These are phyloP conservation scores for Serendipita sp. DNA, from an alignment of 1,284 basidiomycete genomes.

Conservation along the genomic window DNA sequence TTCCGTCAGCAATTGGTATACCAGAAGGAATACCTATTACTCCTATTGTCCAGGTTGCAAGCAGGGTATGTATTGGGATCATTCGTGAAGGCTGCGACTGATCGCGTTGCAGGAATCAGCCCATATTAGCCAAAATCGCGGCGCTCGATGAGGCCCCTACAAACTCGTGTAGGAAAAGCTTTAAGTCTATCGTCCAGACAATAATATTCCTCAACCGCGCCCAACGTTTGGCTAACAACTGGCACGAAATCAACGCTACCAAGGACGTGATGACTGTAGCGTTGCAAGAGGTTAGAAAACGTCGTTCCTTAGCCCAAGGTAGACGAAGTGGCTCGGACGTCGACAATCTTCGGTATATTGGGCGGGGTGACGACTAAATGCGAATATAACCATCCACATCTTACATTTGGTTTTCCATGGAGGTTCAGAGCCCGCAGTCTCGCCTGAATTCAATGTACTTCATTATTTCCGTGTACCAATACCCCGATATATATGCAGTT, in stretches of 20 bases:
- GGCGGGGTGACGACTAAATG: too few species aligned
- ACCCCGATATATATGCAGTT: too few species aligned
- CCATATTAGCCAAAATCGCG: slow-evolving; percentile 64
- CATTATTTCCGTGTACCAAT: too few species aligned
- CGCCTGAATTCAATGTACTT: too few species aligned
- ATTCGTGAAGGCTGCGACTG: neutral
- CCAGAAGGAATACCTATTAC: slow-evolving; percentile 74
- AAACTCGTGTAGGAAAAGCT: slow-evolving; percentile 20
- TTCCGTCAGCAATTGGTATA: slow-evolving; percentile 69
- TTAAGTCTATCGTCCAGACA: slow-evolving; percentile 46
- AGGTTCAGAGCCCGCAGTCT: too few species aligned
- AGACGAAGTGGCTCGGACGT: slow-evolving; percentile 3
- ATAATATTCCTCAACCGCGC: slow-evolving; percentile 53
- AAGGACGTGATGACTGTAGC: slow-evolving; percentile 50
- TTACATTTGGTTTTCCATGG: too few species aligned
- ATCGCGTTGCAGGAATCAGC: slow-evolving; percentile 44
- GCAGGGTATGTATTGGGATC: slow-evolving; percentile 40
- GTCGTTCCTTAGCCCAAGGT: slow-evolving; percentile 23
- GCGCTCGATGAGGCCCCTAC: slow-evolving; percentile 49
- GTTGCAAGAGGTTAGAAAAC: slow-evolving; percentile 51
- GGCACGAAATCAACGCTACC: slow-evolving; percentile 33
- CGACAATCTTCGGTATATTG: neutral
- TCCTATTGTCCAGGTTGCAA: slow-evolving; percentile 51
- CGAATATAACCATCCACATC: too few species aligned
- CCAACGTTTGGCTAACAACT: slow-evolving; percentile 33